Evolutionary conservation across 805 yeast species (phyloP), one percentile per base, ranked within the genome.

Genomic region (Starmera quercuum): DNA sequence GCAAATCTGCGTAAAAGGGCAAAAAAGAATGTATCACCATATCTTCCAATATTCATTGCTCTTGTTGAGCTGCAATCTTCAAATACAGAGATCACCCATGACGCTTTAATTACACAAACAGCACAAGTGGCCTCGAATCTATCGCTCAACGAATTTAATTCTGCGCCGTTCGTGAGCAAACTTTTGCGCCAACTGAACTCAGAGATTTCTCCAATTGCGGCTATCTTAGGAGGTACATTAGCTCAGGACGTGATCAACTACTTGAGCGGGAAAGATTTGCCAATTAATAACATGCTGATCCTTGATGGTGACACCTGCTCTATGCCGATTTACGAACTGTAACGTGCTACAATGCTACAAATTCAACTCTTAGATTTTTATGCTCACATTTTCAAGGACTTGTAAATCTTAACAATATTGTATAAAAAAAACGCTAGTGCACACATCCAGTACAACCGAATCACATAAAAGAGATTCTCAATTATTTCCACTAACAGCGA

Each of bases 191-290:
- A 81, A 49, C 68, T 50, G 13, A 58, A 61, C 19, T 52, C 85
- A 2, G 94, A 87, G 49, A 73, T 83, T 44, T 71, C 86, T 9
- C 95, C 97, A 1, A 78, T 79, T 0, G 76, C 92, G 5, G 94
- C 97, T 1, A 73, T 92, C 2, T 45, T 90, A 6, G 98, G 97
- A 6, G 98, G 97, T 1, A 70, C 85, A 2, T 58, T 90, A 17
- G 83, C 95, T 3, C 98, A 92, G 58, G 96, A 88, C 53, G 80
- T 86, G 11, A 82, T 92, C 30, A 92, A 92, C 59, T 75, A 70
- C 35, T 57, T 90, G 33, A 81, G 92, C 28, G 73, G 73, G 44
- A 75, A 78, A 44, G 87, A 84, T 46, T 67, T 77, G 27, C 95
- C 97, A 3, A 66, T 88, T 25, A 88, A 86, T 53, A 92, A 92